These are phyloP conservation scores for Trypanosoma lewisi DNA, from an alignment of 208 protist genomes.

Conservation along the genomic window DNA sequence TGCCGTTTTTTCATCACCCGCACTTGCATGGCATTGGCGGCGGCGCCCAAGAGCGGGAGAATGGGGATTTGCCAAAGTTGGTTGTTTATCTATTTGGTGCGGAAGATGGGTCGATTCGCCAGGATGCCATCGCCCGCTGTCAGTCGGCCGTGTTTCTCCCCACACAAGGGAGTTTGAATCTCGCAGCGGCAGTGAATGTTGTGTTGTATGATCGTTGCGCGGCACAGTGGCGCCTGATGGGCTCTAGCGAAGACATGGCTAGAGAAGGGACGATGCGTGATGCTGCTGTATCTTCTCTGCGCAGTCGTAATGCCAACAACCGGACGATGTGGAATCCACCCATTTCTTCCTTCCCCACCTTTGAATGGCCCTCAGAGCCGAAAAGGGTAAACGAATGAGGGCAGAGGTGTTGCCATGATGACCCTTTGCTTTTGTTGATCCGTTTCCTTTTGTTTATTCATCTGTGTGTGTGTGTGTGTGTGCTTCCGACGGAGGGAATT, in stretches of 20 bases:
- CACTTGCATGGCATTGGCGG: constrained; percentile 9
- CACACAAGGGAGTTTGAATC: constrained; percentile 70
- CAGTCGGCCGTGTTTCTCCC: constrained; percentile 69
- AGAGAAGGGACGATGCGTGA: neutral
- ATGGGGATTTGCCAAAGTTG: constrained; percentile 13
- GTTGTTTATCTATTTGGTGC: constrained; percentile 73
- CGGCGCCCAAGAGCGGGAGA: neutral
- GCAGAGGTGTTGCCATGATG: neutral
- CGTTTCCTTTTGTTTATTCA: neutral
- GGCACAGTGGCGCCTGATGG: constrained; percentile 34
- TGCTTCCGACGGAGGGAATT: neutral
- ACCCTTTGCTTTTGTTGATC: too few species aligned
- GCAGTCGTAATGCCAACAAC: constrained; percentile 59
- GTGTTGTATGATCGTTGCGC: constrained; percentile 66
- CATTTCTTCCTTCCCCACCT: neutral
- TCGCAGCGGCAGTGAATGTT: constrained; percentile 66
- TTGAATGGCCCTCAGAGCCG: neutral
- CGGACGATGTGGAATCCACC: constrained; percentile 23
- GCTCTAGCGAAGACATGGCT: neutral
- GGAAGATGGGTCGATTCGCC: constrained; percentile 56
- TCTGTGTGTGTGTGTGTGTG: neutral
- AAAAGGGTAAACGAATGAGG: neutral
- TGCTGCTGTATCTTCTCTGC: constrained; percentile 12
- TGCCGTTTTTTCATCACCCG: constrained; percentile 45
- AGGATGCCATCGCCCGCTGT: constrained; percentile 36